These are phyloP conservation scores for Fagus crenata DNA, from an alignment of 306 rosid species.

Conservation along the genomic window DNA sequence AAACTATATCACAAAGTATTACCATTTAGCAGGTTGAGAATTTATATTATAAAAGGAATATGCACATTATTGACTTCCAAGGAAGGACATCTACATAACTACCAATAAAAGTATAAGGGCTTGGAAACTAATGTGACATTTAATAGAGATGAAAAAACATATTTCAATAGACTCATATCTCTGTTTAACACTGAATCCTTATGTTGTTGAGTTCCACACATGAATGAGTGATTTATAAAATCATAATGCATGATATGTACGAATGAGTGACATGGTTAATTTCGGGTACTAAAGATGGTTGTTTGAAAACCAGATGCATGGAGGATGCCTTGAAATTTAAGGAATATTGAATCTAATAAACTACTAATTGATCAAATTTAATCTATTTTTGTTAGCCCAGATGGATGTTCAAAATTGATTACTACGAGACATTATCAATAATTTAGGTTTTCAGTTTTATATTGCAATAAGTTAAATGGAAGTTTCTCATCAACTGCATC, in stretches of 20 bases:
- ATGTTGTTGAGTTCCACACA: not conserved
- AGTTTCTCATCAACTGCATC: constrained; percentile 6
- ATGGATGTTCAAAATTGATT: not conserved
- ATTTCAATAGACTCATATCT: not conserved
- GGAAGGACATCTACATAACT: not conserved
- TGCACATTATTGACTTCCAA: not conserved
- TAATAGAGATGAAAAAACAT: not conserved
- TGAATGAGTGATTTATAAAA: not conserved
- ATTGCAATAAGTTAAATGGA: not conserved
- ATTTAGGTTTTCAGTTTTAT: not conserved
- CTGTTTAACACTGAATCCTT: not conserved
- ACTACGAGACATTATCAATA: not conserved
- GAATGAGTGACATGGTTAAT: not conserved
- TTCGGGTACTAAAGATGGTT: not conserved
- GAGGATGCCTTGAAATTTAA: no score
- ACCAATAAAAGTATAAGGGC: not conserved
- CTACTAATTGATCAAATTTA: not conserved
- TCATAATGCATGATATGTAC: not conserved
- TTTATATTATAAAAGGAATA: not conserved
- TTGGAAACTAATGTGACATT: not conserved
- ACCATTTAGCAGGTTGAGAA: not conserved
- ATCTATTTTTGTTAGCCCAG: not conserved
- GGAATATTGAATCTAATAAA: no score
- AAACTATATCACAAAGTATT: not conserved
- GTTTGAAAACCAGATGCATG: no score